These are phyloP conservation scores for Vitis hybrid DNA, from an alignment of 177 flowering plant genomes.

Conservation along the genomic window DNA sequence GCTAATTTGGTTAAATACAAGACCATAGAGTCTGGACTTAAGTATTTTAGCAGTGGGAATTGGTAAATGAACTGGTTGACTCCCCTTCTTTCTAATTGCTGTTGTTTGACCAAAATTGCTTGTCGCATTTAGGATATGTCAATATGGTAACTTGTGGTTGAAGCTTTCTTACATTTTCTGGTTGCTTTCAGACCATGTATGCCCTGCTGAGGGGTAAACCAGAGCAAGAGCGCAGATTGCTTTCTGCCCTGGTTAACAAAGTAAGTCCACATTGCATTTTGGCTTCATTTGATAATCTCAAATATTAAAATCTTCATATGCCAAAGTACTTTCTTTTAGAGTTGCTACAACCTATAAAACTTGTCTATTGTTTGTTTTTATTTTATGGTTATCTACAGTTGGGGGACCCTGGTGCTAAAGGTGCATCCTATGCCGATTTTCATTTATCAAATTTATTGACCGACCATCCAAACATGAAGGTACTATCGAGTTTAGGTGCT, in stretches of 20 bases:
- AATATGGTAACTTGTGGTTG: background rate
- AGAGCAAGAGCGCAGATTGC: conserved; percentile 91
- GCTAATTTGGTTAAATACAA: no score
- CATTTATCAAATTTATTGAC: conserved; percentile 75
- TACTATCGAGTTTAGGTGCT: conserved; percentile 13
- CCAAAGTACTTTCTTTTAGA: background rate
- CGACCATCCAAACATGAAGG: conserved; percentile 98
- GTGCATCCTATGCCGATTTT: conserved; percentile 87
- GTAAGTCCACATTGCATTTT: conserved; percentile 41
- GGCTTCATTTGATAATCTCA: background rate
- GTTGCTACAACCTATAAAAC: background rate
- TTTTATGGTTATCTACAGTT: conserved; percentile 47
- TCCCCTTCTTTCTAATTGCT: no score
- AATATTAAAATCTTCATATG: background rate
- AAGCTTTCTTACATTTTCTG: background rate
- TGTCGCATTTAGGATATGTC: no score
- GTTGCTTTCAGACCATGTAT: conserved; percentile 52
- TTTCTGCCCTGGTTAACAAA: conserved; percentile 85
- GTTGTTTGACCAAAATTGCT: no score
- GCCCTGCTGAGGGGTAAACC: conserved; percentile 69
- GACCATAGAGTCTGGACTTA: no score
- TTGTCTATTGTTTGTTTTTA: conserved; percentile 17
- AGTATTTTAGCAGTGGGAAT: no score
- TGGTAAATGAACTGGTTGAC: no score
- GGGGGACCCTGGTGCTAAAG: conserved; percentile 92